Evolutionary conservation across 2,329 filamentous ascomycete genomes (phyloP).

Genomic region (Penicillium griseofulvum): DNA sequence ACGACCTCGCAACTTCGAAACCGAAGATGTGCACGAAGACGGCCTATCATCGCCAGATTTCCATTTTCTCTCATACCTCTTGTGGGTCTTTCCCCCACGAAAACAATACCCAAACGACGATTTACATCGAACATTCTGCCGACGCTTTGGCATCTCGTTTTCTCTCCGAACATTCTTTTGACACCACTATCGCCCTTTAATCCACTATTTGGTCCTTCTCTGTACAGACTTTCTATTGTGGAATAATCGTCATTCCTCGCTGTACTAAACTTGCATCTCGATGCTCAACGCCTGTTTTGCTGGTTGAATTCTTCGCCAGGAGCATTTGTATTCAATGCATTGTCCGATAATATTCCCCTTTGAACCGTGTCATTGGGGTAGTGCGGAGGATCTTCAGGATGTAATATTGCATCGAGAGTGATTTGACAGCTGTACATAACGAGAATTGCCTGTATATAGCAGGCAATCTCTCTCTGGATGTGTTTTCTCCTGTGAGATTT

Average conservation of each 20-base stretch:
- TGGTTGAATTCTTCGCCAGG: slow-evolving; percentile 13
- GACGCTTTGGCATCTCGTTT: slow-evolving; percentile 10
- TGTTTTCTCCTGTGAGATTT: slow-evolving; percentile 16
- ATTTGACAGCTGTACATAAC: slow-evolving; percentile 36
- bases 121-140: slow-evolving; percentile 2
- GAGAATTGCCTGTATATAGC: slow-evolving; percentile 15
- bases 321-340: slow-evolving; percentile 13
- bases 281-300: slow-evolving; percentile 20
- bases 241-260: slow-evolving; percentile 20
- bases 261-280: slow-evolving; percentile 31
- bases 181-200: slow-evolving; percentile 32
- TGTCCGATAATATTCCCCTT: slow-evolving; percentile 2
- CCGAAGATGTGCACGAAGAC: slow-evolving; percentile 5
- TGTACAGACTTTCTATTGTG: slow-evolving; percentile 29
- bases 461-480: slow-evolving; percentile 14
- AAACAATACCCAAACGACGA: slow-evolving; percentile 6
- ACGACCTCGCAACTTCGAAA: slow-evolving; percentile 14
- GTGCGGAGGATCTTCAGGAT: slow-evolving; percentile 7
- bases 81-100: not conserved
- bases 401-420: slow-evolving; percentile 17
- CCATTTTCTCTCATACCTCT: not conserved
- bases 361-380: slow-evolving; percentile 1
- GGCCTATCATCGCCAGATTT: slow-evolving; percentile 4
- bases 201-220: slow-evolving; percentile 25
- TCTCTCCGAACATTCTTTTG: slow-evolving; percentile 10